Conservation (phyloP, 78 protist species). For the slime mould (Dictyostelium discoideum) region dicty_2.7 NC_007088.5:5017501-5018000, state of each 20-base stretch:
- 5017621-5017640: not conserved
- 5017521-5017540: not conserved
- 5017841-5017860: not conserved
- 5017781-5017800: not conserved
- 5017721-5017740: not conserved
- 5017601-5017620: not conserved
- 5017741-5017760: not conserved
- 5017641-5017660: not conserved
- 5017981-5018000: not conserved
- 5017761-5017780: not conserved
- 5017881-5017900: not conserved
- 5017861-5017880: not conserved
- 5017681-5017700: not conserved
- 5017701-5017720: not conserved
- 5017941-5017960: not conserved
- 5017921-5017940: not conserved
- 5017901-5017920: not conserved
- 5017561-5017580: not conserved
- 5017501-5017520: conserved; percentile 13
- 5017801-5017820: not conserved
- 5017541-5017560: not conserved
- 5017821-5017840: not conserved
- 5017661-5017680: not conserved
- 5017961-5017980: not conserved
- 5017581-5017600: not conserved